Percentiles rank a stretch among this genome's conserved stretches.
Conservation (phyloP, 768 basidiomycete genomes). For the Tulasnella sp. region DNA sequence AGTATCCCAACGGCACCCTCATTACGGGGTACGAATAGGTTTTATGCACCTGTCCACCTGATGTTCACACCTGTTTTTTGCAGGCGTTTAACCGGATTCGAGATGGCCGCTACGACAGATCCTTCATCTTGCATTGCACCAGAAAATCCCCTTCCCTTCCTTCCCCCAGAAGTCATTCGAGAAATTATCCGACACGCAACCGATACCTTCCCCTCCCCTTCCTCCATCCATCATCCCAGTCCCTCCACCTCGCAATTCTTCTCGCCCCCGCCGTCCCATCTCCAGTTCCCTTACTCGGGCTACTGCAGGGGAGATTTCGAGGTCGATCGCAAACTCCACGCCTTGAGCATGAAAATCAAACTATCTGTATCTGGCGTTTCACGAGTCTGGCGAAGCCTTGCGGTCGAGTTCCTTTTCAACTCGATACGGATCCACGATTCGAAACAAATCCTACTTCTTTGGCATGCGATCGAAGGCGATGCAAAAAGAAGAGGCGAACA, state of each 20-base stretch:
- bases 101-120: not conserved
- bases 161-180: not conserved
- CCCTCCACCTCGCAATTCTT: not conserved
- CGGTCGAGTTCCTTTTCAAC: conserved; percentile 8
- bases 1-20: not conserved
- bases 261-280: not conserved
- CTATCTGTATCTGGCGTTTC: not conserved
- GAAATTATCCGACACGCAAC: not conserved
- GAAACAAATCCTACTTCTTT: not conserved
- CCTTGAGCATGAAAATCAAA: not conserved
- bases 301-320: not conserved
- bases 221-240: not conserved
- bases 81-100: not conserved
- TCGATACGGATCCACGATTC: not conserved
- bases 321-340: not conserved
- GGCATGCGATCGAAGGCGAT: not conserved
- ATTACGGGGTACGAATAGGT: not conserved
- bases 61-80: not conserved
- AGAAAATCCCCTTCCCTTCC: not conserved
- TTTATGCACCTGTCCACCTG: not conserved
- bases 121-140: not conserved
- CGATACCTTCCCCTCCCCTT: not conserved
- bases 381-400: not conserved
- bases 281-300: not conserved
- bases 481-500: not conserved